phyloP scores from a whole-genome alignment of 257 asterid species.

The Solanum appendiculatum region DNA sequence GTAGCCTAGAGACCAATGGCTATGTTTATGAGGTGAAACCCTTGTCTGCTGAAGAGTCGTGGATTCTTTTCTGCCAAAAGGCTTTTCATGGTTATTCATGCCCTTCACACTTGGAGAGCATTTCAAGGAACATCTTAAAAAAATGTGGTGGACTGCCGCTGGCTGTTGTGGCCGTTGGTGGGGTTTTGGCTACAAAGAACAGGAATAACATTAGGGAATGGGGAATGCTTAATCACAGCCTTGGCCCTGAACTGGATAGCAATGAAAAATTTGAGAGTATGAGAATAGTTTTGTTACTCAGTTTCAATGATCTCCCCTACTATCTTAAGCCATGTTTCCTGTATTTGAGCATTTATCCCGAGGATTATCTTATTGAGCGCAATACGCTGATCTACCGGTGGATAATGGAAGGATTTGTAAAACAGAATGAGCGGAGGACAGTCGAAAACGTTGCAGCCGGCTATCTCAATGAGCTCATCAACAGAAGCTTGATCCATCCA shows the following conservation, averaged over 20 bases:
- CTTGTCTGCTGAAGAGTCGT: neutral
- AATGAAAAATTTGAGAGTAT: constrained; percentile 17
- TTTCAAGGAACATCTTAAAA: neutral
- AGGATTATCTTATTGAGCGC: constrained; percentile 16
- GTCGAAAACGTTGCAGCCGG: constrained; percentile 26
- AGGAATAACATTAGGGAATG: constrained; percentile 7
- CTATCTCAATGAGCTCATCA: constrained; percentile 31
- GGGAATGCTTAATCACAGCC: constrained; percentile 7
- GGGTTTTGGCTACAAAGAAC: constrained; percentile 13
- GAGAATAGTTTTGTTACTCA: constrained; percentile 15
- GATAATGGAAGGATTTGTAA: constrained; percentile 27
- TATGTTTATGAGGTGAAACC: constrained; percentile 1
- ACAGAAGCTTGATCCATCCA: constrained; percentile 21
- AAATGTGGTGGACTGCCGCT: constrained; percentile 25
- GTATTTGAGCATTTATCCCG: constrained; percentile 26
- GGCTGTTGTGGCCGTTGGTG: constrained; percentile 15
- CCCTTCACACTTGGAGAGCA: constrained; percentile 1
- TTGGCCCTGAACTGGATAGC: constrained; percentile 10
- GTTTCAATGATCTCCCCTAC: constrained; percentile 26
- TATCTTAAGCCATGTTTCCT: constrained; percentile 23
- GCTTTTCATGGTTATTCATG: constrained; percentile 8
- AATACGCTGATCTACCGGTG: constrained; percentile 15
- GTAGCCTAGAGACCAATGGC: neutral
- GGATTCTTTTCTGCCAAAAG: constrained; percentile 1
- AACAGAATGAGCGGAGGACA: constrained; percentile 13